Evolutionary conservation across 1,284 basidiomycete genomes (phyloP).

Genomic region (Cutaneotrichosporon sp.): DNA sequence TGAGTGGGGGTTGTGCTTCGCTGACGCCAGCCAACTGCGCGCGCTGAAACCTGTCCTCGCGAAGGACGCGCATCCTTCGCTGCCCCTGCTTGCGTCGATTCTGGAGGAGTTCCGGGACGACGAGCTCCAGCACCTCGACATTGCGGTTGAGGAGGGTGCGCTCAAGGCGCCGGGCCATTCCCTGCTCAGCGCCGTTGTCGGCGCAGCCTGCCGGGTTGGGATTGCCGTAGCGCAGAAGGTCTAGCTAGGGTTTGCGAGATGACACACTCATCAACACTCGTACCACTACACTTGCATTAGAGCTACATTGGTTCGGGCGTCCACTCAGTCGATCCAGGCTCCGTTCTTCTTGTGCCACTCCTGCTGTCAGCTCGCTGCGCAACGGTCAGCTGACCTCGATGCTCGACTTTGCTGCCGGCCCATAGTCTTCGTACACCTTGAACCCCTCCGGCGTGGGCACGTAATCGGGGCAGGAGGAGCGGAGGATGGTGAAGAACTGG

Average conservation of each 20-base stretch:
- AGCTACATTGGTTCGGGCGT: no score
- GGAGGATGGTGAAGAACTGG: conserved; percentile 30
- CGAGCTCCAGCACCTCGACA: conserved; percentile 89
- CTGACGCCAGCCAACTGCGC: conserved; percentile 32
- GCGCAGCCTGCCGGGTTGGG: conserved; percentile 78
- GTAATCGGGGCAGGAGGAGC: conserved; percentile 36
- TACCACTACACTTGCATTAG: neutral
- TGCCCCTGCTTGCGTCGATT: conserved; percentile 68
- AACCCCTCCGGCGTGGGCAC: conserved; percentile 40
- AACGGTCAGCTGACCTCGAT: conserved; percentile 30
- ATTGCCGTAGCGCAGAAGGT: conserved; percentile 82
- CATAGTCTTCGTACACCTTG: conserved; percentile 30
- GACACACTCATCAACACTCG: neutral
- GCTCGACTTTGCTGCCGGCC: conserved; percentile 27
- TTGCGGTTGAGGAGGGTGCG: conserved; percentile 80
- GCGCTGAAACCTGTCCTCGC: conserved; percentile 42
- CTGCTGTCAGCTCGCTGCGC: conserved; percentile 15
- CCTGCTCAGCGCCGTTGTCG: conserved; percentile 76
- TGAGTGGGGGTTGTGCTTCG: conserved; percentile 55
- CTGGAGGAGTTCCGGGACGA: conserved; percentile 88
- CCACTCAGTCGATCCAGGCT: conserved; percentile 34
- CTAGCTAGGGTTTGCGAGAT: conserved; percentile 39
- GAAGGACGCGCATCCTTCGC: conserved; percentile 60
- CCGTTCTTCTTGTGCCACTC: conserved; percentile 40
- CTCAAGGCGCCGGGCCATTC: conserved; percentile 91